A percentile compares a stretch with the other conserved stretches of the same genome.
phyloP scores from a whole-genome alignment of 768 basidiomycete genomes.

The Pisolithus tinctorius region DNA sequence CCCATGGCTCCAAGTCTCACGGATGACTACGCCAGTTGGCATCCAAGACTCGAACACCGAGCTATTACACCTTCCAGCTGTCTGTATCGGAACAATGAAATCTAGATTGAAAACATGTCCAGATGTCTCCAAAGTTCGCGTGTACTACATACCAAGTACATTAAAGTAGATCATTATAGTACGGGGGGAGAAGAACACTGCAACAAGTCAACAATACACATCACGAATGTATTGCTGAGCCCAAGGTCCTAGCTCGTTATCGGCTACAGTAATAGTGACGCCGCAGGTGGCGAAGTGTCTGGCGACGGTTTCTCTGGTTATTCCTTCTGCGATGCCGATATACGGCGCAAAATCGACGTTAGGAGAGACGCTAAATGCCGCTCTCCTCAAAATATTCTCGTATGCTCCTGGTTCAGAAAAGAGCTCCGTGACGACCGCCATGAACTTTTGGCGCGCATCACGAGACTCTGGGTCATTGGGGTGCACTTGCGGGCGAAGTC shows the following conservation, averaged over 20 bases:
- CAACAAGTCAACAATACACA: slow-evolving; percentile 17
- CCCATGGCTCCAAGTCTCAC: too few relatives aligned
- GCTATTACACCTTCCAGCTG: too few relatives aligned
- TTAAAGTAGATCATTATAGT: slow-evolving; percentile 2
- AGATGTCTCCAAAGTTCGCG: slow-evolving; percentile 14
- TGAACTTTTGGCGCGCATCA: slow-evolving; percentile 33
- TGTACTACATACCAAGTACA: slow-evolving; percentile 6
- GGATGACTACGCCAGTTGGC: too few relatives aligned
- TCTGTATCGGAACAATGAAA: slow-evolving; percentile 6
- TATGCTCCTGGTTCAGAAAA: slow-evolving; percentile 37
- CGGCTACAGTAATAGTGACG: slow-evolving; percentile 29
- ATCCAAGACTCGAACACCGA: too few relatives aligned
- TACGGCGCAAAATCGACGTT: slow-evolving; percentile 26
- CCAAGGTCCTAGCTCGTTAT: slow-evolving; percentile 33
- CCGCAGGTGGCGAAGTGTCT: slow-evolving; percentile 39
- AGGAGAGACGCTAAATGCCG: slow-evolving; percentile 29
- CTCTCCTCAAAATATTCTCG: slow-evolving; percentile 30
- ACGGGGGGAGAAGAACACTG: not conserved
- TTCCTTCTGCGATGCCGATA: slow-evolving; percentile 19
- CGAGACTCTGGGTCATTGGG: slow-evolving; percentile 26
- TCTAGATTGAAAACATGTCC: slow-evolving; percentile 21
- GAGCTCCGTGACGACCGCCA: slow-evolving; percentile 32
- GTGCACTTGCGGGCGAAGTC: slow-evolving; percentile 36
- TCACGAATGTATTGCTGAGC: slow-evolving; percentile 29
- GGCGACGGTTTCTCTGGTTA: slow-evolving; percentile 30